These are phyloP conservation scores for Puccinia coronata DNA, from an alignment of 1,284 basidiomycete species.

Conservation along the genomic window DNA sequence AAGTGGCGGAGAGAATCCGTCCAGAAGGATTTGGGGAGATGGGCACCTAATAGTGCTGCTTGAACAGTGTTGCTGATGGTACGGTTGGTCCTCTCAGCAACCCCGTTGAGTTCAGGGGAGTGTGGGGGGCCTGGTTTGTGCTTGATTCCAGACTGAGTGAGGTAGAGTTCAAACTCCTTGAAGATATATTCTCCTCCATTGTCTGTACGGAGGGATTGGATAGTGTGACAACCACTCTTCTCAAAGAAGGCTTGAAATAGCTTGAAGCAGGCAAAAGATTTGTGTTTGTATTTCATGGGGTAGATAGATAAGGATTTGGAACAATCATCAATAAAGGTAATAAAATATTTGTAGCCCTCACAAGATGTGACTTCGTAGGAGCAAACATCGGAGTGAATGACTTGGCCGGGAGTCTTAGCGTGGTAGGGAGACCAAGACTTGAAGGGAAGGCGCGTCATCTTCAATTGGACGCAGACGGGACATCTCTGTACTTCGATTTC, in stretches of 20 bases:
- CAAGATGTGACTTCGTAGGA: neutral
- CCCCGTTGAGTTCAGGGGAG: too few relatives aligned
- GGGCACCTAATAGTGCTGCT: neutral
- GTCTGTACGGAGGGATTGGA: too few relatives aligned
- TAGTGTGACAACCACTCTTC: too few relatives aligned
- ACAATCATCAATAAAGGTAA: too few relatives aligned
- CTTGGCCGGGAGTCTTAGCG: neutral
- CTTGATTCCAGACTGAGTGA: conserved; percentile 55
- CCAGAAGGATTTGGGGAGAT: conserved; percentile 18
- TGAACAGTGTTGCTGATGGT: neutral
- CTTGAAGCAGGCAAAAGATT: too few relatives aligned
- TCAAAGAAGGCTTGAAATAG: too few relatives aligned
- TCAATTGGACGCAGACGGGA: neutral
- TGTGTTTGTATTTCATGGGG: conserved; percentile 25
- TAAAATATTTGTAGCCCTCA: neutral
- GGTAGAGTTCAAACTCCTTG: conserved; percentile 56
- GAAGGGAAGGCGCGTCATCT: neutral
- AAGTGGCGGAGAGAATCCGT: neutral
- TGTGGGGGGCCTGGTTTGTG: too few relatives aligned
- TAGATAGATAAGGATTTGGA: too few relatives aligned
- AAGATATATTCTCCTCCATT: too few relatives aligned
- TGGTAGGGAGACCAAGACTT: neutral
- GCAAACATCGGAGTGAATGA: conserved; percentile 34
- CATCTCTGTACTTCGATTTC: conserved; percentile 3
- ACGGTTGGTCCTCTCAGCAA: too few relatives aligned